Evolutionary conservation across 495 filamentous ascomycete genomes (phyloP), one percentile per base, ranked within the genome.

Genomic region (Hypoxylon perforatum): DNA sequence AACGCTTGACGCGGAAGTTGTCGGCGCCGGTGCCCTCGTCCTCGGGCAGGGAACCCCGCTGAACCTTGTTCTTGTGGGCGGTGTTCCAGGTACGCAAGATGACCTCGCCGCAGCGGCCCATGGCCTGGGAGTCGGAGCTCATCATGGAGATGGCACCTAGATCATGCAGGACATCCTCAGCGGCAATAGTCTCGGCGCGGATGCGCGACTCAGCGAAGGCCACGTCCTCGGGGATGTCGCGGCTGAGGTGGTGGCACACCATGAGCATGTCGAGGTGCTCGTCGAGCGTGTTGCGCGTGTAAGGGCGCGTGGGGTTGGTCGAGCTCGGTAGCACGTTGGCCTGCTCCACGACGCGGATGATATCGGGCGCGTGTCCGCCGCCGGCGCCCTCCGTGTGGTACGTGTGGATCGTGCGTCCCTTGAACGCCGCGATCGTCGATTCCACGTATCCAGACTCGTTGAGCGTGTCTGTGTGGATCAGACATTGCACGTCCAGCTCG

Each of bases 251-350:
- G 73, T 99, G 95, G 85, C 95, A 99, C 22, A 96, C 92, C 95
- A 98, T 98, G 33, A 99, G 77, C 95, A 99, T 99, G 76, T 98
- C 95, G 1, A 97, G 86, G 78, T 99, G 95, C 79, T 99, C 95
- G 63, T 97, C 95, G 0, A 98, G 85, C 3, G 95, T 99, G 80
- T 99, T 99, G 39, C 80, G 76, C 9, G 95, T 99, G 80, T 89
- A 98, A 3, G 95, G 95, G 2, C 95, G 84, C 14, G 95, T 99
- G 0, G 95, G 95, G 77, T 97, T 99, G 0, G 95, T 99, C 48
- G 88, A 92, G 12, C 89, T 92, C 8, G 95, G 95, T 2, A 99
- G 86, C 0, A 99, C 94, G 72, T 99, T 96, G n/a, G 83, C 76
- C 67, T 96, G 90, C 74, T 95, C 92, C 19, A 97, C 95, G 0